Percentiles rank a stretch among this genome's conserved stretches.
Conservation (phyloP, 75 land plant species). For the Isoetes taiwanensis region DNA sequence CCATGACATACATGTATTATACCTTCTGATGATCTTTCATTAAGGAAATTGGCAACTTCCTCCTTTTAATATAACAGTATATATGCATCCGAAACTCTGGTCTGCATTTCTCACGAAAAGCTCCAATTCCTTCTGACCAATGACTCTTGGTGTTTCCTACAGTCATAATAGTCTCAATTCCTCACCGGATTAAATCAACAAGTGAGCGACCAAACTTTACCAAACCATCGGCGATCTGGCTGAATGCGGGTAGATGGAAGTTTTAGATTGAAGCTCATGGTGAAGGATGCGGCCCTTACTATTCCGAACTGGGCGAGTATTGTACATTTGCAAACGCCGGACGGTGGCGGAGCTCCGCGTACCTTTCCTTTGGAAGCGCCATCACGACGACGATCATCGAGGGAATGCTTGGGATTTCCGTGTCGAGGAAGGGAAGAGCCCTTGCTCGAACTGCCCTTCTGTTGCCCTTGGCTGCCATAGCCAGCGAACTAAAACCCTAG, state of each 20-base stretch:
- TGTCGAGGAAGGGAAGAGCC: too few species aligned
- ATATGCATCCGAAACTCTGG: conserved; percentile 51
- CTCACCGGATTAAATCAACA: too few species aligned
- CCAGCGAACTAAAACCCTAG: too few species aligned
- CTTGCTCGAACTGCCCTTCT: too few species aligned
- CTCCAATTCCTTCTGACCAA: conserved; percentile 83
- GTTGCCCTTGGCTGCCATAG: too few species aligned
- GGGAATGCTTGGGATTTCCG: conserved; percentile 92
- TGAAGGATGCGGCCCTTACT: conserved; percentile 42
- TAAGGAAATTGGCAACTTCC: conserved; percentile 73
- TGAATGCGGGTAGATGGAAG: conserved; percentile 77
- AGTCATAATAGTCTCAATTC: too few species aligned
- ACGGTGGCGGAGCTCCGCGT: conserved; percentile 81
- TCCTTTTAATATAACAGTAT: conserved; percentile 82
- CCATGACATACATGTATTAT: not conserved
- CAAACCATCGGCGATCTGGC: conserved; percentile 97
- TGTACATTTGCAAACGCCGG: conserved; percentile 92
- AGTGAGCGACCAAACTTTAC: too few species aligned
- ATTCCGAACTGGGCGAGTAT: conserved; percentile 62
- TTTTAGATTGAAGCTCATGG: conserved; percentile 65
- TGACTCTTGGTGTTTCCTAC: conserved; percentile 78
- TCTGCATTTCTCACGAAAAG: conserved; percentile 74
- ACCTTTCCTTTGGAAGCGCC: conserved; percentile 20
- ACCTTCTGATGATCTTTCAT: conserved; percentile 85
- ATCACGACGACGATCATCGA: conserved; percentile 56